Percentiles rank a stretch among this genome's conserved stretches.
phyloP scores from a whole-genome alignment of 176 grass and related monocot genomes.

The sorghum (Sorghum bicolor) region Sorghum_bicolor_NCBIv3 NC_012872.2:66904501-66905000 shows the following conservation, averaged over 20 bases:
- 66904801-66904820: neutral
- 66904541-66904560: neutral
- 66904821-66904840: neutral
- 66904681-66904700: neutral
- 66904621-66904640: constrained; percentile 10
- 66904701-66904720: neutral
- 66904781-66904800: neutral
- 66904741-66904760: neutral
- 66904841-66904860: neutral
- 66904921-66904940: constrained; percentile 99
- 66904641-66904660: constrained; percentile 4
- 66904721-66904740: neutral
- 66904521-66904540: neutral
- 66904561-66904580: neutral
- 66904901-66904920: constrained; percentile 87
- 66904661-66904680: neutral
- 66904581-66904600: neutral
- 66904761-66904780: neutral
- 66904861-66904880: neutral
- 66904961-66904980: constrained; percentile 93
- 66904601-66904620: neutral
- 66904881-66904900: neutral
- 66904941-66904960: constrained; percentile 98
- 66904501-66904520: neutral
- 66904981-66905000: constrained; percentile 88